Conservation (phyloP, 2,329 filamentous ascomycete genomes). For the Chaetomiaceae sp. region DNA sequence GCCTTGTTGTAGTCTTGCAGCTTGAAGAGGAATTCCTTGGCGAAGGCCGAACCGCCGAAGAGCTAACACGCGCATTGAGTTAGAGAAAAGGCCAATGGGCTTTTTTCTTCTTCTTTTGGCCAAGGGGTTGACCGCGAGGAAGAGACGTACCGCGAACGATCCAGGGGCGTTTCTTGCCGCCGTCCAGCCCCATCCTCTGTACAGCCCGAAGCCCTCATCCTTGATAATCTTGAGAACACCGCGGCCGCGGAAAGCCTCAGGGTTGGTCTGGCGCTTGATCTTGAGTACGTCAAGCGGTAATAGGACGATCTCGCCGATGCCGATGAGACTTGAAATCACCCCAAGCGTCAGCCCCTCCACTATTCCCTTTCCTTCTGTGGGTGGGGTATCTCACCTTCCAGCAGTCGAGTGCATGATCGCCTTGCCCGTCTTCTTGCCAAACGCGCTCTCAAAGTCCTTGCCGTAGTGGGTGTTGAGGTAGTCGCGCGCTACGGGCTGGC, state of each 20-base stretch:
- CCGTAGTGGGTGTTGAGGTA: slow-evolving; percentile 78
- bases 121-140: background rate
- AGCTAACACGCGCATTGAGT: slow-evolving; percentile 53
- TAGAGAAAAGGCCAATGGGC: too few species aligned
- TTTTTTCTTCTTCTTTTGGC: too few species aligned
- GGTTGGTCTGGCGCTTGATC: slow-evolving; percentile 99
- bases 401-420: slow-evolving; percentile 97
- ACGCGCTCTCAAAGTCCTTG: slow-evolving; percentile 77
- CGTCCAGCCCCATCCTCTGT: slow-evolving; percentile 96
- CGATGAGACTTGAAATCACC: slow-evolving; percentile 65
- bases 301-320: slow-evolving; percentile 94
- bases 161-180: slow-evolving; percentile 94
- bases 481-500: slow-evolving; percentile 91
- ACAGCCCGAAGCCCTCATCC: slow-evolving; percentile 93
- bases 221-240: slow-evolving; percentile 84
- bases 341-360: too few species aligned
- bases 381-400: slow-evolving; percentile 59
- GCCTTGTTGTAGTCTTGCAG: slow-evolving; percentile 94
- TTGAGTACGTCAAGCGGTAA: slow-evolving; percentile 95
- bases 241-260: slow-evolving; percentile 92
- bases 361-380: slow-evolving; percentile 54
- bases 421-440: slow-evolving; percentile 96
- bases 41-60: slow-evolving; percentile 94
- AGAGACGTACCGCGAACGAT: slow-evolving; percentile 79
- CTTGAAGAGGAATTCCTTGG: slow-evolving; percentile 92